Base-by-base conservation (phyloP, 148 eudicot species). In the Camellia sinensis region DNA sequence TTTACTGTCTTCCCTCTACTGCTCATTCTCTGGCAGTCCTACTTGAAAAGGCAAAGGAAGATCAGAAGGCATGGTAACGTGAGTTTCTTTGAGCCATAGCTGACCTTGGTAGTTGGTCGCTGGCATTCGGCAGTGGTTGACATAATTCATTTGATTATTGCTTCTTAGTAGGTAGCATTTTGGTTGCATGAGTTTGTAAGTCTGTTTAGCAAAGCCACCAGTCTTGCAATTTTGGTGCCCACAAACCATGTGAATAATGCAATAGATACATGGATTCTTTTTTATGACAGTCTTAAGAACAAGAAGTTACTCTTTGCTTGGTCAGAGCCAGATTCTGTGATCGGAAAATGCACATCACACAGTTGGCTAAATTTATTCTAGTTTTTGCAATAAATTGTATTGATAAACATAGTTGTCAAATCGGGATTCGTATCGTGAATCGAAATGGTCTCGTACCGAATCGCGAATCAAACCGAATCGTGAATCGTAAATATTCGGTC, bases 331-430 rank as follows among this genome's bases (percentile, higher is more conserved):
- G 63, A 17, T 37, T 13, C 5, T 73, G 18, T 56, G 10, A 37
- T 41, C 22, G 1, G 17, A 21, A 17, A 41, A 53, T 40, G 73
- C 21, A 67, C 60, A 50, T 4, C n/a, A 45, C 9, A 37, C n/a
- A 3, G 73, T 67, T 66, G 71, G 60, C n/a, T 76, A 64, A 77
- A 50, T 21, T 29, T 3, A 74, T 66, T 73, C 7, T 4, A 22
- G 18, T 46, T 73, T 50, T 76, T 66, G 19, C 48, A 50, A 37
- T 65, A 15, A 77, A 14, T 66, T 45, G 43, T 60, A 77, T 64
- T 19, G 6, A 65, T 5, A n/a, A n/a, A n/a, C n/a, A n/a, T n/a
- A n/a, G n/a, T n/a, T n/a, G n/a, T n/a, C n/a, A n/a, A n/a, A n/a
- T n/a, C n/a, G n/a, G n/a, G n/a, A n/a, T n/a, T n/a, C n/a, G n/a